Evolutionary conservation across 768 basidiomycete species (phyloP), one percentile per base, ranked within the genome.

Genomic region (Crassisporium funariophilum): DNA sequence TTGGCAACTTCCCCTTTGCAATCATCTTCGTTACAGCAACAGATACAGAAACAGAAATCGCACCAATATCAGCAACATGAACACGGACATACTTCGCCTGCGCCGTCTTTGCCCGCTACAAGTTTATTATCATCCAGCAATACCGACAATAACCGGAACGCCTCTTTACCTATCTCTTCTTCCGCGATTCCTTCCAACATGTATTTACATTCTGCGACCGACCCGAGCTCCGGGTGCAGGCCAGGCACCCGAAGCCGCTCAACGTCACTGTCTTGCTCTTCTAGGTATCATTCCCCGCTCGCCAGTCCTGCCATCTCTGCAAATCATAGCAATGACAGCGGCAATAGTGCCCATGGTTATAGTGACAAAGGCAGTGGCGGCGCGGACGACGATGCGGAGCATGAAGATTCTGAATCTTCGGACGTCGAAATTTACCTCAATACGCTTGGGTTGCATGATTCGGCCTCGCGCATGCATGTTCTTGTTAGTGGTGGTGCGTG

Each of bases 401-500:
- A 36, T 27, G 55, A 59, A 39, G 58, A 58, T 41, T 49, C 50
- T 51, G 55, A 58, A 25, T 58, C 58, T 11, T 60, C 58, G 13
- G 67, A 64, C 19, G 61, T 71, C 29, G 70, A 72, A 50, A 70
- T 71, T 13, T 70, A 69, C 43, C 59, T 72, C 35, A 60, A 62
- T 40, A 58, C 60, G 36, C 62, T 66, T 35, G 62, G 61, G 17
- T 53, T 69, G 49, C 60, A 66, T 46, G 60, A 67, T 47, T 66
- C 65, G 35, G 58, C 50, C 16, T 46, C 53, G 35, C 57, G 52
- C 35, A 60, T 62, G 58, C 57, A 59, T 49, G 56, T 50, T 55
- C 46, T 48, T 49, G 34, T 38, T 45, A 42, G 41, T 38, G 42
- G 41, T 33, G 54, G 53, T 44, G 44, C 22, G 35, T 47, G 17